phyloP scores from a whole-genome alignment of 768 basidiomycete genomes.

The Boletus subparvulus region DNA sequence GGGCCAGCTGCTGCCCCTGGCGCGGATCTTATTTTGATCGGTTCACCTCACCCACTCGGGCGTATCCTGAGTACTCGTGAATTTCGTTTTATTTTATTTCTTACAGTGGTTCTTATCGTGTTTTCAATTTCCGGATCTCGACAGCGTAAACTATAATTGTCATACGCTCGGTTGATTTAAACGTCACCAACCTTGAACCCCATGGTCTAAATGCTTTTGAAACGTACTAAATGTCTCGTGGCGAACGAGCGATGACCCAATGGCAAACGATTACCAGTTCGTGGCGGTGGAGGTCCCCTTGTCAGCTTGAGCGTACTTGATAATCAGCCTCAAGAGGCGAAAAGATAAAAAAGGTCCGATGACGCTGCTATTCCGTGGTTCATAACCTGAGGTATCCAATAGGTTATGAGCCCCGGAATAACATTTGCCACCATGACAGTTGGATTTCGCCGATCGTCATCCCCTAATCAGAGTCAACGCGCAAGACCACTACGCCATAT shows the following conservation, averaged over 20 bases:
- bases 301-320: neutral
- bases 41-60: constrained; percentile 8
- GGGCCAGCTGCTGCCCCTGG: neutral
- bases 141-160: constrained; percentile 7
- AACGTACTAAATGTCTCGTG: constrained; percentile 16
- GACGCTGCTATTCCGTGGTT: constrained; percentile 15
- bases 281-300: neutral
- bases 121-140: constrained; percentile 26
- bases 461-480: neutral
- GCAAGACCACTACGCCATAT: constrained; percentile 16
- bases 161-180: constrained; percentile 10
- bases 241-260: neutral
- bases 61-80: neutral
- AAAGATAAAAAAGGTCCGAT: constrained; percentile 9
- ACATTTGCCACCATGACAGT: constrained; percentile 10
- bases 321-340: neutral
- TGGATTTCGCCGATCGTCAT: constrained; percentile 7
- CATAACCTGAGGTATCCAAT: constrained; percentile 4
- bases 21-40: constrained; percentile 19
- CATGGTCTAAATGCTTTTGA: neutral
- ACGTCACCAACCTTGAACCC: constrained; percentile 11
- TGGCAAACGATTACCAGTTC: neutral
- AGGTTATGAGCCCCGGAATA: constrained; percentile 32
- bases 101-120: neutral
- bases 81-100: constrained; percentile 15